A percentile compares a stretch with the other conserved stretches of the same genome.
Conservation (phyloP, 2,329 filamentous ascomycete species). For the Nannizziopsis arthrosporioides region DNA sequence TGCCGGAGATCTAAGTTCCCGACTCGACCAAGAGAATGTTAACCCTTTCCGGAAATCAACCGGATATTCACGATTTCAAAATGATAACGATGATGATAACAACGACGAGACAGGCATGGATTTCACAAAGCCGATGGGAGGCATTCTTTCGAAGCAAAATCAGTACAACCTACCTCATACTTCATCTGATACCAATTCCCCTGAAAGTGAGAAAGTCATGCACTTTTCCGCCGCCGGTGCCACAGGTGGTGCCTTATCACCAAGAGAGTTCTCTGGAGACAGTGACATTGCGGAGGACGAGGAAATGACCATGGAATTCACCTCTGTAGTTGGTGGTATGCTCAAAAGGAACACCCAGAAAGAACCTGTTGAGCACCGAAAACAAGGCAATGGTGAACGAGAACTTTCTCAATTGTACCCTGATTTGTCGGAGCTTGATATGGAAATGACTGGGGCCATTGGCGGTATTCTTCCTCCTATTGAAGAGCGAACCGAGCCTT, state of each 20-base stretch:
- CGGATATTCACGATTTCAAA: constrained; percentile 4
- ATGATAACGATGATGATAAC: constrained; percentile 27
- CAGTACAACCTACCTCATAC: constrained; percentile 30
- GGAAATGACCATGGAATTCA: constrained; percentile 40
- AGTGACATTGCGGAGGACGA: constrained; percentile 31
- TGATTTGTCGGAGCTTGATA: constrained; percentile 30
- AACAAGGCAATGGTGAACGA: not conserved
- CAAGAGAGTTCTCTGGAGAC: constrained; percentile 21
- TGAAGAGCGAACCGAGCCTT: constrained; percentile 29
- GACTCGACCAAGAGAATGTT: constrained; percentile 37
- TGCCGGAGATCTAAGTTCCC: constrained; percentile 32
- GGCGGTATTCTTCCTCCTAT: constrained; percentile 35
- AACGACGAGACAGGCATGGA: constrained; percentile 83
- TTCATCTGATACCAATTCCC: constrained; percentile 35
- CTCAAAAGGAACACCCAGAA: constrained; percentile 19
- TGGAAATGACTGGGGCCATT: constrained; percentile 49
- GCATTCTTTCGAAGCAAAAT: constrained; percentile 50
- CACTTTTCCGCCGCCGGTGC: constrained; percentile 37
- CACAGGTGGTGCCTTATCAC: constrained; percentile 20
- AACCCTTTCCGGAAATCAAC: constrained; percentile 23
- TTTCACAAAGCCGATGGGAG: constrained; percentile 70
- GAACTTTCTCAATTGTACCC: constrained; percentile 10
- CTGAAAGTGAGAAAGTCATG: constrained; percentile 39
- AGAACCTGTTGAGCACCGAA: constrained; percentile 7
- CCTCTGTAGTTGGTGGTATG: constrained; percentile 35